These are phyloP conservation scores for Solanum rostratum DNA, from an alignment of 257 asterid species.

Conservation along the genomic window DNA sequence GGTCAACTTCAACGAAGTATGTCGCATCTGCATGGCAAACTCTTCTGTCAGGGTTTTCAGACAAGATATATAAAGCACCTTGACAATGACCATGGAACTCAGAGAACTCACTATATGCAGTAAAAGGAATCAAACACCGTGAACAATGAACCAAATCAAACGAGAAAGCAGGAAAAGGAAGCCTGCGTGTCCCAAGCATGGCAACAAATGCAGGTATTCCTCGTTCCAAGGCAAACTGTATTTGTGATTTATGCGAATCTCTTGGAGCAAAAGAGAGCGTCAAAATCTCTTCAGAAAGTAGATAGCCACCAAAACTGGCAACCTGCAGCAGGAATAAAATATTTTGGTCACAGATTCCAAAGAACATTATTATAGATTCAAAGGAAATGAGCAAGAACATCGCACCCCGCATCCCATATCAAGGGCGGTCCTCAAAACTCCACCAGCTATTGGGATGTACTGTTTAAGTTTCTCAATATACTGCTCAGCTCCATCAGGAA, in stretches of 20 bases:
- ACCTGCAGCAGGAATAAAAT: constrained; percentile 40
- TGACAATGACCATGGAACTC: background rate
- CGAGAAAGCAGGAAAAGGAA: constrained; percentile 82
- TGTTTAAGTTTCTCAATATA: constrained; percentile 92
- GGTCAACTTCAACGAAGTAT: constrained; percentile 91
- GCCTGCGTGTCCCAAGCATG: constrained; percentile 95
- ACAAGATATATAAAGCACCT: background rate
- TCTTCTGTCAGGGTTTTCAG: constrained; percentile 9
- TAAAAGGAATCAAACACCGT: constrained; percentile 90
- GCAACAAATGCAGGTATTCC: constrained; percentile 96
- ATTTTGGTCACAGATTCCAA: background rate
- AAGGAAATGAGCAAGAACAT: background rate
- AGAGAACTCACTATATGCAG: constrained; percentile 74
- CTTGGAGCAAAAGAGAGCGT: constrained; percentile 95
- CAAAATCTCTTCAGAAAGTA: constrained; percentile 68
- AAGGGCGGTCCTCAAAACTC: constrained; percentile 85
- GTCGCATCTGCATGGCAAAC: constrained; percentile 66
- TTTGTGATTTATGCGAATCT: constrained; percentile 92
- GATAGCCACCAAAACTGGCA: constrained; percentile 96
- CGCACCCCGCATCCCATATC: constrained; percentile 99
- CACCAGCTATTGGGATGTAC: constrained; percentile 81
- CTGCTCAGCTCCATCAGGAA: constrained; percentile 86
- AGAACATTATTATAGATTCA: background rate
- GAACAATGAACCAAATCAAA: constrained; percentile 96
- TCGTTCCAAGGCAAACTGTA: constrained; percentile 95